phyloP scores from a whole-genome alignment of 805 yeast species.

The Clavispora santaluciae region DNA sequence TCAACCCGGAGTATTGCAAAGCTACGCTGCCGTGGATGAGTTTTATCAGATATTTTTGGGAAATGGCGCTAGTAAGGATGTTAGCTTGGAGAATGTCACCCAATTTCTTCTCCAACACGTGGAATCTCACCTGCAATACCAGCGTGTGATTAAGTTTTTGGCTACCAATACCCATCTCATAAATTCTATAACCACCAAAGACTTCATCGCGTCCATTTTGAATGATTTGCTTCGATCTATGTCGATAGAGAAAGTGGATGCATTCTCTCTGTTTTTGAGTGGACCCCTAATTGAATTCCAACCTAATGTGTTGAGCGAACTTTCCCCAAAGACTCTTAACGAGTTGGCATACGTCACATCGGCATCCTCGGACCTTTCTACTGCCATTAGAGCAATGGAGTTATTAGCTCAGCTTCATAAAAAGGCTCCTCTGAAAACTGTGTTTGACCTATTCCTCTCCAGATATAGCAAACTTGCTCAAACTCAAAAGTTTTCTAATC shows the following conservation, averaged over 20 bases:
- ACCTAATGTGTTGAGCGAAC: conserved; percentile 11
- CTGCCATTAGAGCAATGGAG: conserved; percentile 9
- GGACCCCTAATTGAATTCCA: conserved; percentile 8
- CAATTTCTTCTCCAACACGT: conserved; percentile 15
- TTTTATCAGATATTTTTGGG: conserved; percentile 2
- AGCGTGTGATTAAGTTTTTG: conserved; percentile 10
- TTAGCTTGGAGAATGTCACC: conserved; percentile 8
- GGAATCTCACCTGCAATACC: conserved; percentile 8
- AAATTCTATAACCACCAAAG: conserved; percentile 9
- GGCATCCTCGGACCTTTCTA: conserved; percentile 12
- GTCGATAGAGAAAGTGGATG: conserved; percentile 10
- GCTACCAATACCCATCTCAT: conserved; percentile 8
- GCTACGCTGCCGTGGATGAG: conserved; percentile 1
- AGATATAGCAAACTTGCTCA: conserved; percentile 11
- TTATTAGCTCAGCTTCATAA: conserved; percentile 8
- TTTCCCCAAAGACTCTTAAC: conserved; percentile 20
- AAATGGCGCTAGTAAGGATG: background rate
- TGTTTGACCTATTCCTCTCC: conserved; percentile 18
- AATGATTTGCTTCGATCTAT: conserved; percentile 11
- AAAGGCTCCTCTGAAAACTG: conserved; percentile 20
- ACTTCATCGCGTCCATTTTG: conserved; percentile 12
- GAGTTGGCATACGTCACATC: conserved; percentile 20
- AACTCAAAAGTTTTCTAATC: conserved; percentile 4
- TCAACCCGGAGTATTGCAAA: conserved; percentile 2
- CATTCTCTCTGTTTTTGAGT: conserved; percentile 6